These are phyloP conservation scores for Strigomonas culicis DNA, from an alignment of 208 protist species.

Conservation along the genomic window DNA sequence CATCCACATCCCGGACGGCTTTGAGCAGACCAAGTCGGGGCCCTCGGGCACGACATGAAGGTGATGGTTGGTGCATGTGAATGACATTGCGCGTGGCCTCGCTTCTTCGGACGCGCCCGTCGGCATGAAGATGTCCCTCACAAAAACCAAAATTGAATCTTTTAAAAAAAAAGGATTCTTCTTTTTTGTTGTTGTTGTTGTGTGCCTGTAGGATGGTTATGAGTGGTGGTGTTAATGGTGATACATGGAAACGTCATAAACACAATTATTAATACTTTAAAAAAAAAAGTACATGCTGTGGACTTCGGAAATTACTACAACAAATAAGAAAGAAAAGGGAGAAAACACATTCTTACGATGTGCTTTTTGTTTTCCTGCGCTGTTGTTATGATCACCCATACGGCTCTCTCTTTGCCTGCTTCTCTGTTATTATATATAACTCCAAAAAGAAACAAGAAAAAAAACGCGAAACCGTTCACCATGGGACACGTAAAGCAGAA, in stretches of 20 bases:
- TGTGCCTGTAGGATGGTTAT: constrained; percentile 7
- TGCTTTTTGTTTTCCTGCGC: constrained; percentile 2
- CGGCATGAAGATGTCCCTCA: no score
- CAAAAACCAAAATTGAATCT: constrained; percentile 9
- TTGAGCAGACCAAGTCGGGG: constrained; percentile 32
- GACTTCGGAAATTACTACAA: no score
- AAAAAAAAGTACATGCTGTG: no score
- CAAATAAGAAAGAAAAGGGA: constrained; percentile 2
- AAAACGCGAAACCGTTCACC: neutral
- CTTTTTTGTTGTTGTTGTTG: constrained; percentile 8
- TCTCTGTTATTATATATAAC: constrained; percentile 1
- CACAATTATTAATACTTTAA: neutral
- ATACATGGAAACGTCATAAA: neutral
- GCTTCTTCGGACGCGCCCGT: no score
- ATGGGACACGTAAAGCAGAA: constrained; percentile 81
- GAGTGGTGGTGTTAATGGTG: neutral
- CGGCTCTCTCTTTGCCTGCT: neutral
- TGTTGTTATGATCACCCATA: no score
- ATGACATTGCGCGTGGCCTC: no score
- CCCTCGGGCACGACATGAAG: neutral
- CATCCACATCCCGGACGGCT: constrained; percentile 65
- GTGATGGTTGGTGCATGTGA: no score
- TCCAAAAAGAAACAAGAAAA: neutral
- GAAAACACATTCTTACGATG: neutral
- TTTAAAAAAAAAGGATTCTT: constrained; percentile 2